These are phyloP conservation scores for Geotrichum phurueaensis DNA, from an alignment of 1,139 yeast genomes.

Conservation along the genomic window DNA sequence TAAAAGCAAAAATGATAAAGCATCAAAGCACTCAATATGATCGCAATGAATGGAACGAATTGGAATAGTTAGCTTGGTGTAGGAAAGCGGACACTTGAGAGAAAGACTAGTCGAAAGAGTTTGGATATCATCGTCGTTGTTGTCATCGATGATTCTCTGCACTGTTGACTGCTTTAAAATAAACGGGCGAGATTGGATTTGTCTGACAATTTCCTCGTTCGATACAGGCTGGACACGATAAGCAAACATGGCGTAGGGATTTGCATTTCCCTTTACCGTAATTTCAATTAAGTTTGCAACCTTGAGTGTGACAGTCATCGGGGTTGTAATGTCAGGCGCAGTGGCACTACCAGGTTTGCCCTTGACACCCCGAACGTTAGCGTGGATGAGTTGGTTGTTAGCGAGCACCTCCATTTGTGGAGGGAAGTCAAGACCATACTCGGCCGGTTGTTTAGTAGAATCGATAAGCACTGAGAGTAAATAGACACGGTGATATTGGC, in stretches of 20 bases:
- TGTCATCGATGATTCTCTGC: slow-evolving; percentile 24
- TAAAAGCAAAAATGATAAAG: slow-evolving; percentile 35
- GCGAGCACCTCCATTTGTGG: background rate
- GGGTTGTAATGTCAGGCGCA: slow-evolving; percentile 37
- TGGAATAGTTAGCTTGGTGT: slow-evolving; percentile 36
- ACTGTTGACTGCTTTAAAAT: slow-evolving; percentile 30
- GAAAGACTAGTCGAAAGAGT: slow-evolving; percentile 35
- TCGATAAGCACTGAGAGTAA: slow-evolving; percentile 5
- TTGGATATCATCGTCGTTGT: slow-evolving; percentile 38
- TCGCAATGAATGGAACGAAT: slow-evolving; percentile 36
- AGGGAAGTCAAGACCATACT: slow-evolving; percentile 5
- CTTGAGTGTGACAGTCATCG: slow-evolving; percentile 12
- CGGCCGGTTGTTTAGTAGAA: background rate
- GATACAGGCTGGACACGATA: slow-evolving; percentile 28
- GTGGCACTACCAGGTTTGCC: slow-evolving; percentile 37
- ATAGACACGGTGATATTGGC: background rate
- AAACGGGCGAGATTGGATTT: slow-evolving; percentile 27
- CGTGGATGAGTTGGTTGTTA: background rate
- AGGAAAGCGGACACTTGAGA: slow-evolving; percentile 38
- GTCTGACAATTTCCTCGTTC: slow-evolving; percentile 26
- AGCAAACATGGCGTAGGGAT: slow-evolving; percentile 25
- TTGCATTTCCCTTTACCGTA: slow-evolving; percentile 20
- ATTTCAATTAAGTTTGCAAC: slow-evolving; percentile 27
- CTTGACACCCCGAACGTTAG: slow-evolving; percentile 31
- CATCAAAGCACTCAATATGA: slow-evolving; percentile 42